Conservation (phyloP, 108 stramenopile species). For the Conticribra weissflogii region DNA sequence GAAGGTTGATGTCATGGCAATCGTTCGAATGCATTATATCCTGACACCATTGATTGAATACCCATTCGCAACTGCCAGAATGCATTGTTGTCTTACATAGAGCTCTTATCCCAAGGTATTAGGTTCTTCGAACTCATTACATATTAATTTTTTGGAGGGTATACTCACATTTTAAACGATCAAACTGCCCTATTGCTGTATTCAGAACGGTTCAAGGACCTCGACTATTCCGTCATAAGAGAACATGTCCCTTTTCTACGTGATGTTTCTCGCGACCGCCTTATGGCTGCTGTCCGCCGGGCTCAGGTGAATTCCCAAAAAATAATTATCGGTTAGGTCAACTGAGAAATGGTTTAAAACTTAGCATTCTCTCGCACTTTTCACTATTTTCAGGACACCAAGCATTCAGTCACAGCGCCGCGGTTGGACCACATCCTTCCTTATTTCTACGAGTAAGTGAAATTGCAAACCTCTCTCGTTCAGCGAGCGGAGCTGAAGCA, state of each 20-base stretch:
- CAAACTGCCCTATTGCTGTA: too few species aligned
- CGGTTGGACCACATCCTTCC: neutral
- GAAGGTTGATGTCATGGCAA: too few species aligned
- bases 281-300: too few species aligned
- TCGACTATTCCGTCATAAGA: conserved; percentile 58
- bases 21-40: neutral
- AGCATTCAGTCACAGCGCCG: neutral
- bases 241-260: conserved; percentile 57
- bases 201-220: neutral
- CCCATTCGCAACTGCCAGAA: conserved; percentile 8
- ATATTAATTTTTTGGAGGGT: neutral
- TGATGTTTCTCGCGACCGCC: conserved; percentile 54
- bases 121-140: too few species aligned
- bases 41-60: conserved; percentile 5
- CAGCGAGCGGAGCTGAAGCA: neutral
- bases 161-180: neutral
- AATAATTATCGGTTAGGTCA: too few species aligned
- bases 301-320: too few species aligned
- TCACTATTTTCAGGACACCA: too few species aligned
- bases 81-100: conserved; percentile 1
- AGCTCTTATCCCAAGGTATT: conserved; percentile 13
- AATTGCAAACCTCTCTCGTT: too few species aligned
- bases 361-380: too few species aligned
- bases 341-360: too few species aligned
- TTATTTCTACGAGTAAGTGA: neutral